Evolutionary conservation across 805 yeast genomes (phyloP).

Genomic region (Martiniozyma abietophila): DNA sequence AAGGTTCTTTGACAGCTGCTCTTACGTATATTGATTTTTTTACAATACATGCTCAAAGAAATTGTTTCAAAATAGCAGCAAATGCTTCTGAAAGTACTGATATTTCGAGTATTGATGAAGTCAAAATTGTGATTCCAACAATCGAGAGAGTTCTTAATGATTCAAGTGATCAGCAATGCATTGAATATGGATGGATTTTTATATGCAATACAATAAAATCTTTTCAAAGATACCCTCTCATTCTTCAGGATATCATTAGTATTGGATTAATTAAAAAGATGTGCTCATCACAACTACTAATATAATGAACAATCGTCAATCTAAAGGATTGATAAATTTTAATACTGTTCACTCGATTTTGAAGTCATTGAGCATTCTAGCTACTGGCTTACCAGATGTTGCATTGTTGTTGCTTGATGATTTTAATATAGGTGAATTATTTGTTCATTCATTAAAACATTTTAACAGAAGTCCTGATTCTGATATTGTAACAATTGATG

Average conservation of each 20-base stretch:
- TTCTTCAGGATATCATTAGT: constrained; percentile 36
- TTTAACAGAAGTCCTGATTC: constrained; percentile 29
- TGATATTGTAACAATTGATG: constrained; percentile 39
- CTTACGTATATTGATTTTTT: constrained; percentile 77
- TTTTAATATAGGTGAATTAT: constrained; percentile 37
- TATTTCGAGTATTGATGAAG: constrained; percentile 33
- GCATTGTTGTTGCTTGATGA: constrained; percentile 36
- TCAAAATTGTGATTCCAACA: constrained; percentile 50
- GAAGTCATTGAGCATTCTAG: constrained; percentile 37
- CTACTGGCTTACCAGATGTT: constrained; percentile 32
- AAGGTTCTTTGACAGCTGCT: constrained; percentile 57
- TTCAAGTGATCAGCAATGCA: constrained; percentile 48
- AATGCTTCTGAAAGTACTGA: constrained; percentile 50
- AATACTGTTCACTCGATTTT: constrained; percentile 33
- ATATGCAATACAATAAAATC: constrained; percentile 48
- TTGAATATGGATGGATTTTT: constrained; percentile 59
- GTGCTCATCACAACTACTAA: too few relatives aligned
- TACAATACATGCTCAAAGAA: constrained; percentile 80
- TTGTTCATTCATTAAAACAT: constrained; percentile 35
- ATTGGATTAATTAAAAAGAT: constrained; percentile 28
- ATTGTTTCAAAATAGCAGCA: constrained; percentile 65
- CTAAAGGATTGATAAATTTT: constrained; percentile 24
- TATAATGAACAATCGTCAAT: too few relatives aligned
- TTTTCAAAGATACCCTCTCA: constrained; percentile 33
- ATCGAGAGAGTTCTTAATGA: constrained; percentile 47